Conservation (phyloP, 2,329 filamentous ascomycete species). For the Fusarium longipes region DNA sequence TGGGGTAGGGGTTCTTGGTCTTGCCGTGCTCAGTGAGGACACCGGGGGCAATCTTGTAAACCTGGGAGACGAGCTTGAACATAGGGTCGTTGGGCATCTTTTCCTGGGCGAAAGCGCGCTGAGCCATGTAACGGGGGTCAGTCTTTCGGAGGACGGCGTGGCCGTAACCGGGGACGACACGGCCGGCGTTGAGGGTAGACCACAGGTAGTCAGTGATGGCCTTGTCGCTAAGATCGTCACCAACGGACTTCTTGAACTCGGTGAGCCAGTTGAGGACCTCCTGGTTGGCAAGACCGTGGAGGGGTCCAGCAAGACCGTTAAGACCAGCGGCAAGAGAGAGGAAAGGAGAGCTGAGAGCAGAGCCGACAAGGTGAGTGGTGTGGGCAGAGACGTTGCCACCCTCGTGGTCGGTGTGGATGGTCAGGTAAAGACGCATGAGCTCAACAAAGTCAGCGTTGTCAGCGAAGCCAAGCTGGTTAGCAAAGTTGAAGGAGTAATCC, state of each 20-base stretch:
- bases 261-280: constrained; percentile 99
- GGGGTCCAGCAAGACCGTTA: constrained; percentile 96
- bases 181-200: constrained; percentile 91
- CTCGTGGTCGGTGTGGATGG: constrained; percentile 99
- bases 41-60: constrained; percentile 99
- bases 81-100: constrained; percentile 97
- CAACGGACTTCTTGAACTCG: constrained; percentile 97
- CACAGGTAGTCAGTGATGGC: constrained; percentile 99
- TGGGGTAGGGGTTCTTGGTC: constrained; percentile 99
- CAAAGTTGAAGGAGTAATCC: constrained; percentile 99
- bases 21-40: constrained; percentile 99
- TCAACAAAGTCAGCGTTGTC: constrained; percentile 97
- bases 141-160: constrained; percentile 99
- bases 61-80: constrained; percentile 99
- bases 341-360: constrained; percentile 95
- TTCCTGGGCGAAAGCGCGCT: constrained; percentile 94
- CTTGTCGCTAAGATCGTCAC: constrained; percentile 95
- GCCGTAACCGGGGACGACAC: constrained; percentile 94
- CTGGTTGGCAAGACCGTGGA: constrained; percentile 99
- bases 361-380: constrained; percentile 98
- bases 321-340: constrained; percentile 96
- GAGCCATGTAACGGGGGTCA: constrained; percentile 97
- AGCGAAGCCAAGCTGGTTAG: constrained; percentile 98
- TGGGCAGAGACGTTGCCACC: constrained; percentile 98
- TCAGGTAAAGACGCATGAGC: constrained; percentile 98